A percentile compares a stretch with the other conserved stretches of the same genome.
Evolutionary conservation across 768 basidiomycete species (phyloP).

Genomic region (Lentinula edodes): DNA sequence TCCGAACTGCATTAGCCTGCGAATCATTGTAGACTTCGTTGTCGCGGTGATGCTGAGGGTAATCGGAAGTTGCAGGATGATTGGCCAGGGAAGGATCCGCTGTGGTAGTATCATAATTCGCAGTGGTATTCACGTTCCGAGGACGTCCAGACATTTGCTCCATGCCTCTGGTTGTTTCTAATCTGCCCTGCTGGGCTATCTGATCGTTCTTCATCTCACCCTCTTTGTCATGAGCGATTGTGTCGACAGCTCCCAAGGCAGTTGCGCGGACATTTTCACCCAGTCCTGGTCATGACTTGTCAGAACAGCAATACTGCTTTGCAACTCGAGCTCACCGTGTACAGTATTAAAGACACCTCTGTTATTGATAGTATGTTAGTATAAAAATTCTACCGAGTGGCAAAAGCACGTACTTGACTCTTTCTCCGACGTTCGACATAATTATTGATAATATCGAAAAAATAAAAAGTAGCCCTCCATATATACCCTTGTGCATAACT

Average conservation of each 20-base stretch:
- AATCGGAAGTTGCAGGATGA: background rate
- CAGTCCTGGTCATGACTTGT: background rate
- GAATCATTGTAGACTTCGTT: slow-evolving; percentile 1
- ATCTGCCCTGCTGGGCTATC: background rate
- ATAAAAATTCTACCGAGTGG: background rate
- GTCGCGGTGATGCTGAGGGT: slow-evolving; percentile 1
- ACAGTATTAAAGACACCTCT: background rate
- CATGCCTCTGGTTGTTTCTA: background rate
- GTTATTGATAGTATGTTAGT: background rate
- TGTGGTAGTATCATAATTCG: background rate
- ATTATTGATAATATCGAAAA: background rate
- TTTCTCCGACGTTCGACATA: slow-evolving; percentile 5
- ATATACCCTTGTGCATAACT: background rate
- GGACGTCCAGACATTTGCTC: background rate
- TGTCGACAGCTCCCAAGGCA: slow-evolving; percentile 1
- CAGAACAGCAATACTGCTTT: no score
- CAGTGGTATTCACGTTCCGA: background rate
- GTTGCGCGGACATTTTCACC: slow-evolving; percentile 3
- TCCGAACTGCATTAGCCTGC: background rate
- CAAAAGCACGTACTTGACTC: slow-evolving; percentile 3
- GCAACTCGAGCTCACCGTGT: background rate
- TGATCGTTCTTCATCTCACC: slow-evolving; percentile 1
- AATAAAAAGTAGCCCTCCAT: background rate
- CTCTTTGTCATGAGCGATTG: background rate
- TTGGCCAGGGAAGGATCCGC: background rate